These are phyloP conservation scores for Candida nanaspora DNA, from an alignment of 805 yeast genomes.

Conservation along the genomic window DNA sequence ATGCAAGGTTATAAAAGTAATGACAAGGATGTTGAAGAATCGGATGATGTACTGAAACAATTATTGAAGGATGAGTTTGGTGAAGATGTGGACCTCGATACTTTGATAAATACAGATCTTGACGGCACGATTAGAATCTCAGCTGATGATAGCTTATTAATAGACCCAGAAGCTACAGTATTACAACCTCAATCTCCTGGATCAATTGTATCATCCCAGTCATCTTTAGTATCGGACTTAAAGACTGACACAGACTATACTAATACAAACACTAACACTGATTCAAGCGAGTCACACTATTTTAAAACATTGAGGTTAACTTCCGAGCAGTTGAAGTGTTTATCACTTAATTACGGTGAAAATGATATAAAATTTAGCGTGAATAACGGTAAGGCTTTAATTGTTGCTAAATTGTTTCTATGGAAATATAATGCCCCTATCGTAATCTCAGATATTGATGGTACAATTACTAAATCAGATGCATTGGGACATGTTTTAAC, in stretches of 20 bases:
- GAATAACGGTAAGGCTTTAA: slow-evolving; percentile 73
- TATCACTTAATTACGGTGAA: slow-evolving; percentile 70
- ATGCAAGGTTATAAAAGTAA: slow-evolving; percentile 95
- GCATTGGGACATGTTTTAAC: slow-evolving; percentile 95
- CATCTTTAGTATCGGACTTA: slow-evolving; percentile 15
- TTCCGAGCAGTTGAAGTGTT: slow-evolving; percentile 74
- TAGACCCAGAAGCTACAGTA: not conserved
- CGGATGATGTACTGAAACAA: slow-evolving; percentile 70
- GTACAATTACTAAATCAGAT: slow-evolving; percentile 95
- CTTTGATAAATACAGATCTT: slow-evolving; percentile 47
- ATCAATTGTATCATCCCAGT: slow-evolving; percentile 9
- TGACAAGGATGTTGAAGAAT: slow-evolving; percentile 64
- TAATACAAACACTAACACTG: slow-evolving; percentile 16
- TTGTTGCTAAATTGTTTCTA: slow-evolving; percentile 64
- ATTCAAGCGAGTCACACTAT: slow-evolving; percentile 24
- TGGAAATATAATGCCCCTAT: slow-evolving; percentile 86
- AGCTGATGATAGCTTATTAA: slow-evolving; percentile 11
- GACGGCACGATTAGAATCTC: slow-evolving; percentile 61
- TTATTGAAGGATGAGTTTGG: slow-evolving; percentile 74
- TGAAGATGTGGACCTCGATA: slow-evolving; percentile 35
- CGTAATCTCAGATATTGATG: slow-evolving; percentile 95
- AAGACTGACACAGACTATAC: not conserved
- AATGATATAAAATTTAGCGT: slow-evolving; percentile 76
- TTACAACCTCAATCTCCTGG: slow-evolving; percentile 1
- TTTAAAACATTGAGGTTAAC: slow-evolving; percentile 88